Evolutionary conservation across 208 protist genomes (phyloP), one percentile per base, ranked within the genome.

Genomic region (Leptomonas seymouri): DNA sequence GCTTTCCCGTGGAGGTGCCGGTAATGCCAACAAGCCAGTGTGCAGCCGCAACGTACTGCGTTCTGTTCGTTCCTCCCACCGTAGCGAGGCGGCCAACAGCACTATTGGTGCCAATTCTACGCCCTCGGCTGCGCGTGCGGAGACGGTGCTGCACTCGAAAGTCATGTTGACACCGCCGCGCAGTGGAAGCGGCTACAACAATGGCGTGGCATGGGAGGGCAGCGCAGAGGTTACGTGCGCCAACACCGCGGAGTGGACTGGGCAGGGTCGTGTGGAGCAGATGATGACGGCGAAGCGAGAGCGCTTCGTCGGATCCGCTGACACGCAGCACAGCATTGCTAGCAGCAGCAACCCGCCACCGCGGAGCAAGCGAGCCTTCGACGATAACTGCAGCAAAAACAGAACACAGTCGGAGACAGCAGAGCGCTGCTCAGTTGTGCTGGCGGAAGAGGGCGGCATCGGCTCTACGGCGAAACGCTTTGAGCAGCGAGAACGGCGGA

Each of bases 251-350:
- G 60, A 66, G 46, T 66, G 60, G 60, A 41, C 42, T 12, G 60
- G 60, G 2, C 48, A 56, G 30, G 49, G 61, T 34, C 61, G 49
- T 0, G 30, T 57, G 4, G 61, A 57, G 48, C 6, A 46, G 49
- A 57, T 57, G 61, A 28, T 57, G 48, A 23, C 61, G 34, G 36
- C 61, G 31, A 76, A 76, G 46, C 71, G 71, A 2, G 55, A 76
- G 31, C 71, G 71, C 42, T 62, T 71, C 16, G 39, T 67, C 55
- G 61, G 63, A 21, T 76, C 71, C 18, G 62, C 61, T 12, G 63
- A 76, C 21, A 71, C 71, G 44, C 63, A 76, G 58, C 63, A 76
- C 63, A 76, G 63, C 36, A 23, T 67, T n/a, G 39, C 71, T 4
- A 67, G 71, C 48, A 71, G 58, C 50, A 67, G 55, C 42, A 54